Conservation (phyloP, 345 rosid genomes). For the Rhizophora mangle region DNA sequence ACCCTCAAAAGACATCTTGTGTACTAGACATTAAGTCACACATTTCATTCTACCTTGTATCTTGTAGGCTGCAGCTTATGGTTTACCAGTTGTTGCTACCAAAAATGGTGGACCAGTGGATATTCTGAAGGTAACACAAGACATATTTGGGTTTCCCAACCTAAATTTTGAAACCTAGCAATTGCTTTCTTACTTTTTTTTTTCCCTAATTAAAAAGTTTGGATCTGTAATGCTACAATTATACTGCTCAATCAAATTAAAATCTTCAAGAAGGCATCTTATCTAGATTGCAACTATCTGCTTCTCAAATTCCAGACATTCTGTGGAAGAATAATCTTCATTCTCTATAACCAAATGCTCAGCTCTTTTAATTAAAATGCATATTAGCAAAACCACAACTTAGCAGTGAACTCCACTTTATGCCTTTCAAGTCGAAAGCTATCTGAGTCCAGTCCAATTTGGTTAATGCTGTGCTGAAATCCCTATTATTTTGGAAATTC, state of each 20-base stretch:
- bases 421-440: neutral
- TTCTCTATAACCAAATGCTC: neutral
- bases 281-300: neutral
- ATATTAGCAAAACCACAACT: neutral
- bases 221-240: neutral
- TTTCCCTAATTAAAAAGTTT: neutral
- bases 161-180: neutral
- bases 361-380: neutral
- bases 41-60: conserved; percentile 2
- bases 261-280: neutral
- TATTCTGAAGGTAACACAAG: conserved; percentile 47
- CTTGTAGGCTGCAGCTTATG: conserved; percentile 66
- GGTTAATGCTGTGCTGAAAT: neutral
- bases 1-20: neutral
- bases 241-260: neutral
- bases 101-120: conserved; percentile 73
- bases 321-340: neutral
- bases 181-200: neutral
- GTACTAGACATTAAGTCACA: neutral
- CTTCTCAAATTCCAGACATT: too few relatives aligned
- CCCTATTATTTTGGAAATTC: neutral
- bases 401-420: neutral
- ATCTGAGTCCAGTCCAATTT: neutral
- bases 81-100: conserved; percentile 66
- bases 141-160: conserved; percentile 6